A percentile compares a stretch with the other conserved stretches of the same genome.
Conservation (phyloP, 495 filamentous ascomycete genomes). For the Bacidia gigantensis region DNA sequence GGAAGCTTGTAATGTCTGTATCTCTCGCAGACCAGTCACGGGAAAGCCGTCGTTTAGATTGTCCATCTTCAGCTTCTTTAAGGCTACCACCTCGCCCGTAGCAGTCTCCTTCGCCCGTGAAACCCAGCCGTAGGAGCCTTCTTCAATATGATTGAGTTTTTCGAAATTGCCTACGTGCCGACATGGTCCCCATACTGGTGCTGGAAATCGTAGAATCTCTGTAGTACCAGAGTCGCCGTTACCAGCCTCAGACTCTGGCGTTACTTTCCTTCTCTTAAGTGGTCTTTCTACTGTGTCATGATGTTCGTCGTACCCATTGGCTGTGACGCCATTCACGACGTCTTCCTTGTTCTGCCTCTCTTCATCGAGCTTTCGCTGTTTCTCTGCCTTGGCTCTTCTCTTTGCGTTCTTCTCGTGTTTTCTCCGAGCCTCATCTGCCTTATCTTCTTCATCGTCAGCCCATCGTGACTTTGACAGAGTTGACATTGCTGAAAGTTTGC, state of each 20-base stretch:
- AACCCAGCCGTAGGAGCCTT: conserved; percentile 91
- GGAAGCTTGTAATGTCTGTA: conserved; percentile 52
- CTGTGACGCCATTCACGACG: conserved; percentile 19
- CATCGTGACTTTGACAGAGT: conserved; percentile 64
- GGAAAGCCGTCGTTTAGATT: conserved; percentile 73
- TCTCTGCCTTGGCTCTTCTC: conserved; percentile 72
- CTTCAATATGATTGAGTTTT: conserved; percentile 89
- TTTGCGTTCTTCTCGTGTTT: conserved; percentile 86
- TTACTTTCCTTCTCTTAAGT: conserved; percentile 34
- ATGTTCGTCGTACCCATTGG: conserved; percentile 4
- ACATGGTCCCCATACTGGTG: conserved; percentile 55
- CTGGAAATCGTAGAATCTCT: conserved; percentile 56
- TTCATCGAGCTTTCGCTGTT: conserved; percentile 59
- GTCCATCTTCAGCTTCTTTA: conserved; percentile 93
- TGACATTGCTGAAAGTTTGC: conserved; percentile 36
- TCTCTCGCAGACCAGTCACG: conserved; percentile 84
- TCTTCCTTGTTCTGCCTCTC: conserved; percentile 28
- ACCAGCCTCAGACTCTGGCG: conserved; percentile 25
- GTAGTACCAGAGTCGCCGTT: conserved; percentile 14
- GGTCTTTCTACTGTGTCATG: conserved; percentile 16
- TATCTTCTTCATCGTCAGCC: conserved; percentile 69
- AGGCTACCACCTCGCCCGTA: conserved; percentile 76
- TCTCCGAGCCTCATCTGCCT: conserved; percentile 52
- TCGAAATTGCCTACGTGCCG: conserved; percentile 83
- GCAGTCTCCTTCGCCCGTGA: conserved; percentile 66